These are phyloP conservation scores for Pleurotus pulmonarius DNA, from an alignment of 768 basidiomycete species.

Conservation along the genomic window DNA sequence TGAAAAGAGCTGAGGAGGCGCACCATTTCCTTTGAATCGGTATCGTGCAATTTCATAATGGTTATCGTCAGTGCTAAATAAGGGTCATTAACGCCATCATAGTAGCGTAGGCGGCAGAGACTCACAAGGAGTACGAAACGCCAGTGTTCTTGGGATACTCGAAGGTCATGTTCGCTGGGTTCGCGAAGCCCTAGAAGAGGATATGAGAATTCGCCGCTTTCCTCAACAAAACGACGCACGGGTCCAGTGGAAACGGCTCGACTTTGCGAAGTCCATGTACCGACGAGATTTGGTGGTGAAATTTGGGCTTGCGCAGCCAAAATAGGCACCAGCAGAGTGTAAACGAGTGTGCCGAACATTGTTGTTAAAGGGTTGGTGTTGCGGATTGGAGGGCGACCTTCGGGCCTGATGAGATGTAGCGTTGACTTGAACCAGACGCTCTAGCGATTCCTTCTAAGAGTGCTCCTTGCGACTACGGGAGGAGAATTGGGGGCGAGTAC, in stretches of 20 bases:
- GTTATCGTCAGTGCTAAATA: conserved; percentile 58
- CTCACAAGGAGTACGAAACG: conserved; percentile 85
- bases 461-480: too few species aligned
- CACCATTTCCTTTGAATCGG: conserved; percentile 84
- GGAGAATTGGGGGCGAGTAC: neutral
- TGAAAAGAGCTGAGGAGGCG: too few species aligned
- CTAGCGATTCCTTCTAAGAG: neutral
- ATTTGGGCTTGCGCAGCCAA: conserved; percentile 6
- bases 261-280: conserved; percentile 87
- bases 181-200: conserved; percentile 66
- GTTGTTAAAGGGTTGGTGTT: neutral
- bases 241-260: conserved; percentile 74
- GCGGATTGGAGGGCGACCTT: neutral
- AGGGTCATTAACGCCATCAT: too few species aligned
- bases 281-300: conserved; percentile 35
- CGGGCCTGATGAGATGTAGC: neutral
- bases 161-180: conserved; percentile 81
- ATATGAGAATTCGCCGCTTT: conserved; percentile 5
- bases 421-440: neutral
- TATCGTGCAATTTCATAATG: conserved; percentile 91
- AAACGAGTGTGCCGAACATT: conserved; percentile 6
- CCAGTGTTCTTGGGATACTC: conserved; percentile 84
- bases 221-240: conserved; percentile 45
- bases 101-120: too few species aligned
- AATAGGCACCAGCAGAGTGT: conserved; percentile 1